These are phyloP conservation scores for Aphanomyces stellatus DNA, from an alignment of 352 stramenopile species.

Conservation along the genomic window DNA sequence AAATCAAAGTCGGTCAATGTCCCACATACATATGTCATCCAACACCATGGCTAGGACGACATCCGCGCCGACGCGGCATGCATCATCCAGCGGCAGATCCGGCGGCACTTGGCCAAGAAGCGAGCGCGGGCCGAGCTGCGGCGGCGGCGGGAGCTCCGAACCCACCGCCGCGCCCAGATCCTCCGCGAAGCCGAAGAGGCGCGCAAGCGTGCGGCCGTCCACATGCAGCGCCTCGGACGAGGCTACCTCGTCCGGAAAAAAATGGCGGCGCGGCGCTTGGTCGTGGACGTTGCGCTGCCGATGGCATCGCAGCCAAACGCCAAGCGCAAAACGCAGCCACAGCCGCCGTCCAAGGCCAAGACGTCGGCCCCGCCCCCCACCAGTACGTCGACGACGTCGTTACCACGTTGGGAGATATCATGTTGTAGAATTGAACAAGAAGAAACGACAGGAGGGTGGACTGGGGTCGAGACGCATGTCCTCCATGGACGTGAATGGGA, in stretches of 20 bases:
- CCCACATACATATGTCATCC: neutral
- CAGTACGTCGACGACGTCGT: neutral
- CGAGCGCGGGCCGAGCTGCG: neutral
- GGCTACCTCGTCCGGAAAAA: neutral
- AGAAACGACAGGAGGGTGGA: neutral
- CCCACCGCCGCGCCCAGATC: neutral
- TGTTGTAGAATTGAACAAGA: neutral
- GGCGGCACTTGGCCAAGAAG: neutral
- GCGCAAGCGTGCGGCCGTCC: neutral
- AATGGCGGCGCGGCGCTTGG: neutral
- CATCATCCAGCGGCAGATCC: slow-evolving; percentile 10
- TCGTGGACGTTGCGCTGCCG: neutral
- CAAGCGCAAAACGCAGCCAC: neutral
- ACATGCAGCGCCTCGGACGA: neutral
- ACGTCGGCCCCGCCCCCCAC: neutral
- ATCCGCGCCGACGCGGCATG: slow-evolving; percentile 1
- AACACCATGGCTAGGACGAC: neutral
- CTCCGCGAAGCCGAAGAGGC: neutral
- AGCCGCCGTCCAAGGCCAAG: neutral
- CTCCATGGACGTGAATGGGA: neutral
- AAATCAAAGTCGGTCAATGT: slow-evolving; percentile 2
- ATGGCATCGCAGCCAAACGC: neutral
- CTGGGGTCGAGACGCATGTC: neutral
- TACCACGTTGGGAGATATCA: neutral
- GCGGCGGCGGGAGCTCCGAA: neutral